These are phyloP conservation scores for Tothia fuscella DNA, from an alignment of 2,329 filamentous ascomycete species.

Conservation along the genomic window DNA sequence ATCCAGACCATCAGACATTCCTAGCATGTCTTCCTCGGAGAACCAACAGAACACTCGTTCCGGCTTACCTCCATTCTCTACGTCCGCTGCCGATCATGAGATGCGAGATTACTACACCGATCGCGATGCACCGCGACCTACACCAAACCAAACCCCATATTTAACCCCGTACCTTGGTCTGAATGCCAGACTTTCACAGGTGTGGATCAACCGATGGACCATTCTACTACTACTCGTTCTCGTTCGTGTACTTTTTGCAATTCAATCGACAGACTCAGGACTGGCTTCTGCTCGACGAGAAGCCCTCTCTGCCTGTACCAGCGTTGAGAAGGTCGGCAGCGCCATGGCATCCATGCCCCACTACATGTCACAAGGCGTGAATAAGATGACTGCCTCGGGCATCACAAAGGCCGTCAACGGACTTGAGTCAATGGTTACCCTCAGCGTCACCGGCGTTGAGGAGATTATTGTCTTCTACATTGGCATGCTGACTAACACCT, in stretches of 20 bases:
- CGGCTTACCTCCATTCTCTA: conserved; percentile 46
- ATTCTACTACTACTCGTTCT: conserved; percentile 78
- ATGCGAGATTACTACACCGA: conserved; percentile 48
- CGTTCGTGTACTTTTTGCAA: conserved; percentile 64
- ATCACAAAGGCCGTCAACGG: conserved; percentile 71
- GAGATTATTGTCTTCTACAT: conserved; percentile 85
- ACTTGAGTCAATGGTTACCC: conserved; percentile 64
- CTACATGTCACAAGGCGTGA: conserved; percentile 81
- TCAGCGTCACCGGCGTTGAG: conserved; percentile 74
- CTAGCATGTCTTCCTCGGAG: conserved; percentile 36
- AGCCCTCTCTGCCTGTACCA: conserved; percentile 79
- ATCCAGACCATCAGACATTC: conserved; percentile 4
- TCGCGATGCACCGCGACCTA: conserved; percentile 43
- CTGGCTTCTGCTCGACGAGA: conserved; percentile 65
- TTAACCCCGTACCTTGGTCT: conserved; percentile 72
- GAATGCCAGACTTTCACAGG: conserved; percentile 77
- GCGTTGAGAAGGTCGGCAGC: conserved; percentile 86
- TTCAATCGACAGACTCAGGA: conserved; percentile 59
- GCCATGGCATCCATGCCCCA: conserved; percentile 97
- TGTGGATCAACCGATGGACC: conserved; percentile 98
- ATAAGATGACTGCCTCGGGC: conserved; percentile 67
- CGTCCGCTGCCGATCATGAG: conserved; percentile 50
- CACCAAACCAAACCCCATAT: conserved; percentile 51
- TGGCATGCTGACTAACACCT: conserved; percentile 81
- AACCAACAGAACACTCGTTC: conserved; percentile 42